Percentiles rank a stretch among this genome's conserved stretches.
phyloP scores from a whole-genome alignment of 1,139 yeast species.

The Candida mesenterica region DNA sequence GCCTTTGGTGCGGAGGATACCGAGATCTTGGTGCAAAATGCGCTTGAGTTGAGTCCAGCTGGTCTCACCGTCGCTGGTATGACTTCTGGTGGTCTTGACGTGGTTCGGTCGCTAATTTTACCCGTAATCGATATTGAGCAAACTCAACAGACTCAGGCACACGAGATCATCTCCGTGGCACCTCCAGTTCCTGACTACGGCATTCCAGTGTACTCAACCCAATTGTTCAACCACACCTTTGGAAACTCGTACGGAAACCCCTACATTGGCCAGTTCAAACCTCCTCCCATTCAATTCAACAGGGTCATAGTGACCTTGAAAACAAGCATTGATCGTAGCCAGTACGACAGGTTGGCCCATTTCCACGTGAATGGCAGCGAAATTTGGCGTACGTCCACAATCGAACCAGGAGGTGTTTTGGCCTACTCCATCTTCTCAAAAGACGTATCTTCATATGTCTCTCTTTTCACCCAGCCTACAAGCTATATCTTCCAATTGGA shows the following conservation, averaged over 20 bases:
- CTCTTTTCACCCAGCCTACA: constrained; percentile 45
- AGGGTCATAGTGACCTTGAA: constrained; percentile 60
- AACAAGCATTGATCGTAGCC: constrained; percentile 63
- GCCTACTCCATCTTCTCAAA: constrained; percentile 49
- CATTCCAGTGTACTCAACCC: constrained; percentile 39
- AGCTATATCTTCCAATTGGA: constrained; percentile 53
- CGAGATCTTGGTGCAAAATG: not conserved
- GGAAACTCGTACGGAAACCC: constrained; percentile 63
- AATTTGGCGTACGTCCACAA: constrained; percentile 83
- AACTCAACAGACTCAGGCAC: not conserved
- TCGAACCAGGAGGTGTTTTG: constrained; percentile 61
- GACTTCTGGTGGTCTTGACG: no score
- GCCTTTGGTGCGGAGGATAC: not conserved
- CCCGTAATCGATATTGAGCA: no score
- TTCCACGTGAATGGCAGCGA: constrained; percentile 64
- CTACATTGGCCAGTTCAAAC: constrained; percentile 35
- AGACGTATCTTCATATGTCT: constrained; percentile 60
- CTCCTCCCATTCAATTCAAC: constrained; percentile 48
- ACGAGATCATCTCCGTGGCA: constrained; percentile 27
- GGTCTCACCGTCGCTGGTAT: not conserved
- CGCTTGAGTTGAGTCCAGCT: not conserved
- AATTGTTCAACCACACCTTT: constrained; percentile 46
- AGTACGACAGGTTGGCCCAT: constrained; percentile 76
- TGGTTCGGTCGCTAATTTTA: no score
- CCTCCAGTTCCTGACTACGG: constrained; percentile 35